Base-by-base conservation (phyloP, 306 rosid species). In the Benincasa hispida region DNA sequence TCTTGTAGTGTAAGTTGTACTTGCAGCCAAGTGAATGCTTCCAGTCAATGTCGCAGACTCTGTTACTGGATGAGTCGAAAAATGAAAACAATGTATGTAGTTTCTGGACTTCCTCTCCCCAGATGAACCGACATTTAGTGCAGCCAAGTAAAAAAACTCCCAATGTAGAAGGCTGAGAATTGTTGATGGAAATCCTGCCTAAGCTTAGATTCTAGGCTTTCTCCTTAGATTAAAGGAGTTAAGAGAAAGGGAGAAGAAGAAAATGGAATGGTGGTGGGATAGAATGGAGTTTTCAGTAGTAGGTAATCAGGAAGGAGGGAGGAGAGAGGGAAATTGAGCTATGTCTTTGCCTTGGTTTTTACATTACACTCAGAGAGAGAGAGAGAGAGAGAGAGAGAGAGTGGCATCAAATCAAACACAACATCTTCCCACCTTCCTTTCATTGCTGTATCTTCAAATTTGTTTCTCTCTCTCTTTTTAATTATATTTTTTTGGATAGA, bases 281-380 rank as follows among this genome's bases (percentile, higher is more conserved):
- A 92, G 80, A 60, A 83, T 84, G 92, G 88, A 87, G 87, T 86
- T 89, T 82, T 88, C 92, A 87, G 88, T 84, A 90, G 88, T 88
- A 82, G 97, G 92, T 90, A 87, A 80, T 75, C 80, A 79, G 67
- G 73, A 77, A 84, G 79, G 68, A 48, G 17, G 82, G 74, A 80
- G 82, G 79, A 80, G 45, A 41, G 72, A 35, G 27, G 72, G 25
- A 63, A 35, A 63, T 25, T 27, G 32, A 21, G 55, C 8, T 42
- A 19, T 65, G 70, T 19, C 74, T 62, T 39, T 67, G 75, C 55
- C 75, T 68, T 68, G 56, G 21, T 68, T 68, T 53, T 68, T 68
- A 68, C 75, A 68, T 42, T 42, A 68, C 56, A 42, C 3, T 42
- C 28, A n/a, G 51, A 66, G 21, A 65, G 67, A 59, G 37, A 59